Conservation (phyloP, 805 yeast genomes). For the Pichia occidentalis region DNA sequence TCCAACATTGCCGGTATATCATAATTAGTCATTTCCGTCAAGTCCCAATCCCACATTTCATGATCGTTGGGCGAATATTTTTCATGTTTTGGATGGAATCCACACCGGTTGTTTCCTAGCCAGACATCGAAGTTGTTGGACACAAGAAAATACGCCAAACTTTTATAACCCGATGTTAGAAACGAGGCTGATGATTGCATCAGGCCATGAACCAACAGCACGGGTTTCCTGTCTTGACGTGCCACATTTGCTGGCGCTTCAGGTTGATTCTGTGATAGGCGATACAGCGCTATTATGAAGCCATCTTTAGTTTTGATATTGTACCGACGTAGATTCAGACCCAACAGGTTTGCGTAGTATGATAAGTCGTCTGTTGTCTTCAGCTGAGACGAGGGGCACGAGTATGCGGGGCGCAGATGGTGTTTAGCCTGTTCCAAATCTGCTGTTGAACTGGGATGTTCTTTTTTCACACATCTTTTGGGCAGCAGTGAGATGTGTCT, state of each 20-base stretch:
- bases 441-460: too few species aligned
- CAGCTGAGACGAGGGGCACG: too few species aligned
- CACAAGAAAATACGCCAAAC: slow-evolving; percentile 56
- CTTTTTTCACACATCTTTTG: too few species aligned
- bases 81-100: slow-evolving; percentile 66
- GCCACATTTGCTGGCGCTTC: slow-evolving; percentile 20
- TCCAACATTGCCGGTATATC: slow-evolving; percentile 74
- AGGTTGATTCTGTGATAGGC: slow-evolving; percentile 47
- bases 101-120: slow-evolving; percentile 89
- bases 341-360: slow-evolving; percentile 61
- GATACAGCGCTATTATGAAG: slow-evolving; percentile 55
- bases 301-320: slow-evolving; percentile 75
- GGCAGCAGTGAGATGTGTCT: too few species aligned
- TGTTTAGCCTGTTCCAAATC: too few species aligned
- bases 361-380: slow-evolving; percentile 35
- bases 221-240: slow-evolving; percentile 36
- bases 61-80: slow-evolving; percentile 36
- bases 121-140: slow-evolving; percentile 70
- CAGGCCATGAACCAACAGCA: slow-evolving; percentile 78
- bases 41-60: slow-evolving; percentile 90
- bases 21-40: slow-evolving; percentile 69
- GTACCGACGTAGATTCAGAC: slow-evolving; percentile 52
- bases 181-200: slow-evolving; percentile 83
- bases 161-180: slow-evolving; percentile 73
- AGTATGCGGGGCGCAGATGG: too few species aligned